Evolutionary conservation across 768 basidiomycete species (phyloP).

Genomic region (Myochromella boudieri): DNA sequence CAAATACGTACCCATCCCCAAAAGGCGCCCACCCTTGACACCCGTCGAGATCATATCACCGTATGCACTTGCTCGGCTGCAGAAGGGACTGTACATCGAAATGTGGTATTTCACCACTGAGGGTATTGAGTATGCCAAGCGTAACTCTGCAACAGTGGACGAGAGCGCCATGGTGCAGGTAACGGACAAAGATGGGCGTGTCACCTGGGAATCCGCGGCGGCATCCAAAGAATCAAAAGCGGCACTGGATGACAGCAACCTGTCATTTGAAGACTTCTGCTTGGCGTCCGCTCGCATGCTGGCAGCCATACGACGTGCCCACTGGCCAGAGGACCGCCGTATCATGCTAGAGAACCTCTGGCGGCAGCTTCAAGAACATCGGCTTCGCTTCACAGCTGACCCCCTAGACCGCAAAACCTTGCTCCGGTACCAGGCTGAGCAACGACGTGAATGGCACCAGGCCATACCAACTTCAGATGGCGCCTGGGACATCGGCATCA

Average conservation of each 20-base stretch:
- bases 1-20: neutral
- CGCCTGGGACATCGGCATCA: constrained; percentile 8
- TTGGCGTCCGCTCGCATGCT: constrained; percentile 13
- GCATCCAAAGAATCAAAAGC: constrained; percentile 4
- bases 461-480: neutral
- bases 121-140: constrained; percentile 5
- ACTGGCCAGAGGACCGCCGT: constrained; percentile 7
- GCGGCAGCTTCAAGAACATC: constrained; percentile 7
- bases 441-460: constrained; percentile 12
- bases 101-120: constrained; percentile 18
- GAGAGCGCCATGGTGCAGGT: constrained; percentile 3
- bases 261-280: constrained; percentile 14
- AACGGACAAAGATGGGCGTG: neutral
- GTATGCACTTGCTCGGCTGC: neutral
- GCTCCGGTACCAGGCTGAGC: constrained; percentile 16
- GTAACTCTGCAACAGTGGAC: neutral
- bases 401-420: constrained; percentile 10
- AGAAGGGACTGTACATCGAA: neutral
- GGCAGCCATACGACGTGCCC: neutral
- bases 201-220: neutral
- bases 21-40: neutral
- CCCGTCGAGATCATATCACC: neutral
- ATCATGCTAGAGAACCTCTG: constrained; percentile 15
- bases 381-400: constrained; percentile 3
- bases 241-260: constrained; percentile 4